These are phyloP conservation scores for Ustanciosporium gigantosporum DNA, from an alignment of 1,284 basidiomycete species.

Conservation along the genomic window DNA sequence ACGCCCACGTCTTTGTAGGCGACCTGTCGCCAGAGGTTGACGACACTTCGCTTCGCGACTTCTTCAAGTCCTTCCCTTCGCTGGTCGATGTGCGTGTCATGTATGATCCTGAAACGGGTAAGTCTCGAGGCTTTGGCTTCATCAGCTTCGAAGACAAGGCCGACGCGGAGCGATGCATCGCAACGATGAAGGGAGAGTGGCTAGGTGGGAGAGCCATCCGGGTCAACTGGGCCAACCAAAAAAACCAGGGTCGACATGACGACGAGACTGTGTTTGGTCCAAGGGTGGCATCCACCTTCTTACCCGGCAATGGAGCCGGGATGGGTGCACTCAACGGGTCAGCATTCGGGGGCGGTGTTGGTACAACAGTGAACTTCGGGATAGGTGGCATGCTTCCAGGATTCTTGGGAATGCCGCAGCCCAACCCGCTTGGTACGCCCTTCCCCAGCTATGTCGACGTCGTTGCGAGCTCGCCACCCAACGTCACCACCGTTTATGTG, in stretches of 20 bases:
- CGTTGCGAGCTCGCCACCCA: conserved; percentile 82
- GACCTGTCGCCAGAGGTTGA: conserved; percentile 97
- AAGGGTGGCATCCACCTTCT: conserved; percentile 65
- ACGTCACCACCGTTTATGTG: conserved; percentile 95
- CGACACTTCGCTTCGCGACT: conserved; percentile 92
- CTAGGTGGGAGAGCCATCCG: conserved; percentile 94
- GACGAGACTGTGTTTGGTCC: neutral
- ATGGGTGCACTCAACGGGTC: no score
- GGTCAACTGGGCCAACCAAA: conserved; percentile 99
- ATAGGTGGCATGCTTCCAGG: conserved; percentile 62
- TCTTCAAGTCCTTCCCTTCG: conserved; percentile 90
- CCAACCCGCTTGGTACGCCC: conserved; percentile 10
- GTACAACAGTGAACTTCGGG: no score
- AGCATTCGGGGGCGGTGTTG: no score
- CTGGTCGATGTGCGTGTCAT: conserved; percentile 97
- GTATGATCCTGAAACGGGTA: conserved; percentile 99
- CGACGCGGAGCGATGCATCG: conserved; percentile 96
- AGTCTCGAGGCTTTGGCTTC: conserved; percentile 92
- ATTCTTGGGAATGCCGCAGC: neutral
- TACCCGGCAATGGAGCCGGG: no score
- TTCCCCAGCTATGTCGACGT: conserved; percentile 75
- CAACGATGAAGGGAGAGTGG: conserved; percentile 99
- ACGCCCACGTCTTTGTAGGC: conserved; percentile 98
- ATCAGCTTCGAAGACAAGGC: conserved; percentile 92
- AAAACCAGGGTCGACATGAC: conserved; percentile 72